Evolutionary conservation across 768 basidiomycete genomes (phyloP).

Genomic region (Dacryopinax spathularia): DNA sequence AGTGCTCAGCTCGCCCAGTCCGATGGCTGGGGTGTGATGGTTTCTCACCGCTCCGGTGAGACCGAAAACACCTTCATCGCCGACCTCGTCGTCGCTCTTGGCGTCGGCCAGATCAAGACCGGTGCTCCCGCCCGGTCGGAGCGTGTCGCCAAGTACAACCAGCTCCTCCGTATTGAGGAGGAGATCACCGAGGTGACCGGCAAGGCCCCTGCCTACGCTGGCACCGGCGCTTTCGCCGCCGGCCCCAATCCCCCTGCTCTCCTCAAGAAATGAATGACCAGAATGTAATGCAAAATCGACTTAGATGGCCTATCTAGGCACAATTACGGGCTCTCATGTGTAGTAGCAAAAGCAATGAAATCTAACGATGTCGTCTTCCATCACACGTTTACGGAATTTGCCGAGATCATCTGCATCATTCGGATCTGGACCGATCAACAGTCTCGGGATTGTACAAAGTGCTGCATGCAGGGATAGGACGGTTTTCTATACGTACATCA

Average conservation of each 20-base stretch:
- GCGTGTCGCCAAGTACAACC: conserved; percentile 89
- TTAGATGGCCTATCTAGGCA: background rate
- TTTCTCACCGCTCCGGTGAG: conserved; percentile 97
- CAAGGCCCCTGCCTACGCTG: conserved; percentile 55
- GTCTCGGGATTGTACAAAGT: no score
- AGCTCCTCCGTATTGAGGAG: conserved; percentile 80
- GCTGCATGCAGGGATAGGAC: no score
- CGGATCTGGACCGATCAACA: no score
- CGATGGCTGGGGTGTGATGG: conserved; percentile 98
- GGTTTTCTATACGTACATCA: background rate
- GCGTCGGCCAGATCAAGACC: conserved; percentile 93
- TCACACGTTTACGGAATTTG: no score
- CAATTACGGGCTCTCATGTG: background rate
- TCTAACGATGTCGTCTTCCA: conserved; percentile 2
- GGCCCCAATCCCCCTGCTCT: conserved; percentile 61
- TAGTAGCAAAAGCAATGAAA: conserved; percentile 5
- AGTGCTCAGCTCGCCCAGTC: conserved; percentile 93
- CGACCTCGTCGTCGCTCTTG: conserved; percentile 86
- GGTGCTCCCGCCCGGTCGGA: conserved; percentile 93
- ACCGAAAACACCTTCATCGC: conserved; percentile 96
- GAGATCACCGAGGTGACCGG: conserved; percentile 40
- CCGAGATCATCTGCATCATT: no score
- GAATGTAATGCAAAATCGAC: background rate
- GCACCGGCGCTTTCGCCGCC: conserved; percentile 61
- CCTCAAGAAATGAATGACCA: conserved; percentile 40